Conservation (phyloP, 306 rosid genomes). For the Begonia peltatifolia region DNA sequence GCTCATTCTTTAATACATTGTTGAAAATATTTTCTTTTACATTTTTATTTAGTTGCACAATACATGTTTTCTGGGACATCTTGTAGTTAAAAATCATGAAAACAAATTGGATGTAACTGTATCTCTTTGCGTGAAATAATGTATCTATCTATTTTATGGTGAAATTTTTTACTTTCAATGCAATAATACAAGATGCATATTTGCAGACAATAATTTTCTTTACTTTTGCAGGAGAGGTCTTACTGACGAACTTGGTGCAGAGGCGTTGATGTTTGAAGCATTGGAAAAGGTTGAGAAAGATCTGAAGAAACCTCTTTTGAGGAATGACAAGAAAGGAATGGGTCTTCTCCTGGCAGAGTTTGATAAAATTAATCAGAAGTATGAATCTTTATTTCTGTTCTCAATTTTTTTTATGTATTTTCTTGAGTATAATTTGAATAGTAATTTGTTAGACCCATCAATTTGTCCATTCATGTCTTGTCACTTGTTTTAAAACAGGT, state of each 20-base stretch:
- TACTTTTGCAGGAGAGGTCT: constrained; percentile 57
- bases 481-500: too few species aligned
- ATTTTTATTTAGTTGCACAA: too few species aligned
- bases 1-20: too few species aligned
- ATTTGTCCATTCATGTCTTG: too few species aligned
- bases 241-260: constrained; percentile 67
- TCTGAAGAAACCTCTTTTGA: constrained; percentile 67
- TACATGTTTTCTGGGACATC: too few species aligned
- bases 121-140: too few species aligned
- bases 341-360: constrained; percentile 74
- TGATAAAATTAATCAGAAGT: constrained; percentile 74
- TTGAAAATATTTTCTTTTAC: too few species aligned
- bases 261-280: constrained; percentile 78
- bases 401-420: neutral
- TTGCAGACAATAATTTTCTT: neutral
- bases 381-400: constrained; percentile 10
- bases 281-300: constrained; percentile 83
- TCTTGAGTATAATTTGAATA: neutral
- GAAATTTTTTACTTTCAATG: too few species aligned
- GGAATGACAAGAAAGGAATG: constrained; percentile 86
- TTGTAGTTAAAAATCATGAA: too few species aligned
- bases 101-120: too few species aligned
- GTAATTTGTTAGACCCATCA: neutral
- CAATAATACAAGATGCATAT: too few species aligned
- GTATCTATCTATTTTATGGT: too few species aligned